These are phyloP conservation scores for Lentinula novae-zelandiae DNA, from an alignment of 1,284 basidiomycete species.

Conservation along the genomic window DNA sequence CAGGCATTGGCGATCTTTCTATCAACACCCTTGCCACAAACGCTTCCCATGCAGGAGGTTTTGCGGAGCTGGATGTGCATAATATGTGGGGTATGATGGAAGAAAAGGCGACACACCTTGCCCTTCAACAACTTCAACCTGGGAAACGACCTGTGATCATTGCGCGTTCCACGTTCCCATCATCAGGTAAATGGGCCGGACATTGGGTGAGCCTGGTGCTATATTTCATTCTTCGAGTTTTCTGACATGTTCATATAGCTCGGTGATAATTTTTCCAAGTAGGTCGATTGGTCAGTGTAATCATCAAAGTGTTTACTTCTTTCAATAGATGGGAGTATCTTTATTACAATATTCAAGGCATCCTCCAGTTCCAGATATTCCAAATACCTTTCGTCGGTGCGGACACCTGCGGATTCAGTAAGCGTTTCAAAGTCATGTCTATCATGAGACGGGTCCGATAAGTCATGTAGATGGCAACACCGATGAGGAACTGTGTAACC, in stretches of 20 bases:
- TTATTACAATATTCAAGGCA: slow-evolving; percentile 56
- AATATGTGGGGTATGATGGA: slow-evolving; percentile 69
- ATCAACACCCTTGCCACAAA: slow-evolving; percentile 55
- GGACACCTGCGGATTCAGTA: slow-evolving; percentile 66
- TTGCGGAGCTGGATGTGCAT: slow-evolving; percentile 57
- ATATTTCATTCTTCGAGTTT: neutral
- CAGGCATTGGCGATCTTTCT: slow-evolving; percentile 45
- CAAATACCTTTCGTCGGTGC: slow-evolving; percentile 77
- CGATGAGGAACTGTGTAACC: slow-evolving; percentile 77
- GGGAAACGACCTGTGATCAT: slow-evolving; percentile 65
- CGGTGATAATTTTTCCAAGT: slow-evolving; percentile 65
- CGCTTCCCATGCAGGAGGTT: slow-evolving; percentile 53
- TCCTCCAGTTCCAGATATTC: slow-evolving; percentile 75
- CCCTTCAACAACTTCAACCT: slow-evolving; percentile 46
- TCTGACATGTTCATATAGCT: slow-evolving; percentile 38
- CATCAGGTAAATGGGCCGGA: slow-evolving; percentile 60
- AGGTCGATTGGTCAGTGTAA: neutral
- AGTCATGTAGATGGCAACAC: slow-evolving; percentile 53
- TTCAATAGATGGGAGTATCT: slow-evolving; percentile 52
- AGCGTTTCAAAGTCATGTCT: slow-evolving; percentile 18
- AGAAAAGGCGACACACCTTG: slow-evolving; percentile 55
- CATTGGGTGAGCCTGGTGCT: slow-evolving; percentile 42
- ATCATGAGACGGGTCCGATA: slow-evolving; percentile 1
- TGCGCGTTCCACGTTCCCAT: slow-evolving; percentile 62
- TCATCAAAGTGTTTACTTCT: neutral